Conservation (phyloP, 768 basidiomycete genomes). For the Psilocybe cyanescens region DNA sequence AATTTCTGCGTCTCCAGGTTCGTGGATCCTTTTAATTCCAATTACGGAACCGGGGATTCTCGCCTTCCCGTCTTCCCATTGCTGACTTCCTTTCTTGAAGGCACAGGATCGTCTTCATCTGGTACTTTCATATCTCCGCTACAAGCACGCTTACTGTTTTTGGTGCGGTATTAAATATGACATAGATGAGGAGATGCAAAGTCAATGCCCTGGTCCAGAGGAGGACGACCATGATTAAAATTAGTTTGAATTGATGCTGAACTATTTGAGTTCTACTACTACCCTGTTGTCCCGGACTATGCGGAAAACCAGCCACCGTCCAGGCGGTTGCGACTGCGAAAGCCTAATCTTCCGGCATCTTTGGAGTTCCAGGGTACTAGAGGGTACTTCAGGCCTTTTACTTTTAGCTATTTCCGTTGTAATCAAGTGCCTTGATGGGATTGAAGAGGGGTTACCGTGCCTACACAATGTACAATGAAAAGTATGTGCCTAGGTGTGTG, state of each 20-base stretch:
- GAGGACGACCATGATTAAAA: slow-evolving; percentile 82
- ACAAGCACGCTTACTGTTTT: slow-evolving; percentile 78
- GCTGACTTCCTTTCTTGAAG: slow-evolving; percentile 39
- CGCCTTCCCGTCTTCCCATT: background rate
- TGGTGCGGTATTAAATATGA: slow-evolving; percentile 87
- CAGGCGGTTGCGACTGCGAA: background rate
- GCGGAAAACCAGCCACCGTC: background rate
- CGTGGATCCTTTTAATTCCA: slow-evolving; percentile 15
- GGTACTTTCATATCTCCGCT: slow-evolving; percentile 75
- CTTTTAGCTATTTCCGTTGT: background rate
- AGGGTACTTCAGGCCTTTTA: background rate
- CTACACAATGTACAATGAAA: slow-evolving; percentile 13
- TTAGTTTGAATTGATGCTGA: background rate
- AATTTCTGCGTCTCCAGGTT: slow-evolving; percentile 72
- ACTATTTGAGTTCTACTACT: background rate
- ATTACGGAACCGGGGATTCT: slow-evolving; percentile 13
- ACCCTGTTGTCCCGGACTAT: background rate
- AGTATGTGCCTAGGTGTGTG: slow-evolving; percentile 8
- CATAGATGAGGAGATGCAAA: slow-evolving; percentile 57
- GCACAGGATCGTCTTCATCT: slow-evolving; percentile 69
- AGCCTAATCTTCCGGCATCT: background rate
- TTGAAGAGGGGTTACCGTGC: slow-evolving; percentile 19
- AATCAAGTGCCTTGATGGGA: slow-evolving; percentile 4
- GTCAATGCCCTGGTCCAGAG: slow-evolving; percentile 71
- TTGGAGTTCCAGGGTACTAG: background rate